Percentiles rank a stretch among this genome's conserved stretches.
Conservation (phyloP, 179 eudicot genomes). For the Kewa caespitosa region DNA sequence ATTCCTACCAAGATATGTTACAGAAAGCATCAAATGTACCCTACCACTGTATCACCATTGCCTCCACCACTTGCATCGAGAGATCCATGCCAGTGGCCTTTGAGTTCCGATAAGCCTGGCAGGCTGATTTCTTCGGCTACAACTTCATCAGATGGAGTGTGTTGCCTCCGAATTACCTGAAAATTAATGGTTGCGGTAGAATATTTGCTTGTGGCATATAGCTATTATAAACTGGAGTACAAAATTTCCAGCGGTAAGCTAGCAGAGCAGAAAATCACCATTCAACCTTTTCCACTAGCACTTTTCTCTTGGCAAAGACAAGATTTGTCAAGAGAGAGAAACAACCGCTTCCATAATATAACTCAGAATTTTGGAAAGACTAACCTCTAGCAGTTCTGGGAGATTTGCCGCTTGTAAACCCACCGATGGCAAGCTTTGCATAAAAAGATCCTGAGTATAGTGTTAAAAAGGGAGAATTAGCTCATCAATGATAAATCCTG, state of each 20-base stretch:
- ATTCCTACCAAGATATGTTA: neutral
- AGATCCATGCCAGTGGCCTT: slow-evolving; percentile 97
- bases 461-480: slow-evolving; percentile 2
- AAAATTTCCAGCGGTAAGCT: too few species aligned
- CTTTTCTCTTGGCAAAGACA: neutral
- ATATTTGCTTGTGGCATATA: too few species aligned
- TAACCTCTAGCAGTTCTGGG: slow-evolving; percentile 85
- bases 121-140: slow-evolving; percentile 79
- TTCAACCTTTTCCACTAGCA: neutral
- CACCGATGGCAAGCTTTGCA: slow-evolving; percentile 85
- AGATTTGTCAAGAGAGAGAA: slow-evolving; percentile 7
- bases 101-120: slow-evolving; percentile 96
- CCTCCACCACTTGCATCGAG: slow-evolving; percentile 99
- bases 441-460: slow-evolving; percentile 72
- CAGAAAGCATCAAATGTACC: slow-evolving; percentile 20
- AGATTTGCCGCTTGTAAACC: slow-evolving; percentile 72
- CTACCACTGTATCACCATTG: slow-evolving; percentile 97
- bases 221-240: too few species aligned
- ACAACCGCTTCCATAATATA: neutral
- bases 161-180: slow-evolving; percentile 65
- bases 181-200: too few species aligned
- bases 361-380: neutral
- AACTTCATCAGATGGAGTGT: slow-evolving; percentile 64
- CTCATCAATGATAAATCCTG: neutral
- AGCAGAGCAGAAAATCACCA: neutral